These are phyloP conservation scores for Coemansia umbellata DNA, from an alignment of 192 early-diverging fungal species.

Conservation along the genomic window DNA sequence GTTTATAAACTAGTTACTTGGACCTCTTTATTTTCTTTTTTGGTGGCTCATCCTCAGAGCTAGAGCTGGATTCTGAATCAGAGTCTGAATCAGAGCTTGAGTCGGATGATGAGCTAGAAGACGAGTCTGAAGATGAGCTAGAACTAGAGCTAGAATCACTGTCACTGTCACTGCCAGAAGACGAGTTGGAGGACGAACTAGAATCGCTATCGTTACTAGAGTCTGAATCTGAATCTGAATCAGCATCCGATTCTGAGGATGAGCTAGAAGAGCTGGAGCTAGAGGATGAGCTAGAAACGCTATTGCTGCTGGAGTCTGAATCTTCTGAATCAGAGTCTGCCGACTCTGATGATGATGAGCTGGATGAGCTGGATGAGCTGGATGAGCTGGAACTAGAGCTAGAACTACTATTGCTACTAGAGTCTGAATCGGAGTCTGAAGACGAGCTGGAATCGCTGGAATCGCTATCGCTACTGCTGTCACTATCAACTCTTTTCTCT, in stretches of 20 bases:
- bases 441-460: background rate
- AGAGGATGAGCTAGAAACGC: background rate
- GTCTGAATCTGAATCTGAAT: conserved; percentile 3
- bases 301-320: background rate
- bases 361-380: background rate
- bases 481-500: no score
- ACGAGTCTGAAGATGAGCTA: conserved; percentile 10
- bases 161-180: background rate
- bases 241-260: background rate
- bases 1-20: background rate
- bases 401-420: conserved; percentile 7
- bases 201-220: conserved; percentile 10
- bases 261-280: background rate
- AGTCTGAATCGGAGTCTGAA: no score
- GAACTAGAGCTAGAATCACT: conserved; percentile 4
- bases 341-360: no score
- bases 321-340: background rate
- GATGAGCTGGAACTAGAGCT: background rate
- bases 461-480: background rate
- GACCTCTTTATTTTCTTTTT: conserved; percentile 20
- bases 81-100: conserved; percentile 5
- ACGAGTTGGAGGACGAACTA: conserved; percentile 1
- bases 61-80: background rate
- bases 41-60: conserved; percentile 15
- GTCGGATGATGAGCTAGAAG: conserved; percentile 2